Base-by-base conservation (phyloP, 2,329 filamentous ascomycete genomes). In the Talaromyces sp. region DNA sequence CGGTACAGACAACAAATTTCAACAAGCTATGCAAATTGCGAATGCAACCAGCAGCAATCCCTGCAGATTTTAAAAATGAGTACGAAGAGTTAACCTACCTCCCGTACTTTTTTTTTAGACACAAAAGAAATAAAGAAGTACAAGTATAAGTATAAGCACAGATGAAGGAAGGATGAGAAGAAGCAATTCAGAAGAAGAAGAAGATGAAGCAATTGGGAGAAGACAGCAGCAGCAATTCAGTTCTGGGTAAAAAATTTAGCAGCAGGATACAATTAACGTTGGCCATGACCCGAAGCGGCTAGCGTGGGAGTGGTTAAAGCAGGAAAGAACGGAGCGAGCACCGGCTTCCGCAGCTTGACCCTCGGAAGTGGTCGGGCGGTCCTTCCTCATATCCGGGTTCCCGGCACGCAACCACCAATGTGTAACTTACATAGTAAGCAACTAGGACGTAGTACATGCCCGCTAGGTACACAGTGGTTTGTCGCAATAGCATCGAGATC, bases 291-390 rank as follows among this genome's bases (percentile, higher is more conserved):
- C 21, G 54, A 42, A 57, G 37, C 54, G 54, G 54, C 25, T 57
- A 57, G 54, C 12, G 35, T 42, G 25, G 25, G 46, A n/a, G 46
- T 50, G 46, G 16, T 50, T 28, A 25, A 48, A 18, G 12, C 44
- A 39, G 54, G 54, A 28, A 40, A 56, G 18, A 40, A 40, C 18
- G 33, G 16, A n/a, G 28, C 6, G 28, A 28, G 28, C 6, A 3
- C 3, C 28, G 28, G 28, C 31, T 25, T 37, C 14, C 48, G 2
- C 48, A 14, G 50, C 35, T 28, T 57, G 2, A 42, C 71, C 69
- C 67, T 74, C 76, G 75, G 75, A 73, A 73, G 70, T 67, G 71
- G 70, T 75, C 74, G 74, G 74, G 73, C 69, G 70, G 69, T 35
- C 25, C 23, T 54, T 60, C 61, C 56, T 58, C 46, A 60, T 33